Evolutionary conservation across 768 basidiomycete species (phyloP).

Genomic region (Filobasidium wieringae): DNA sequence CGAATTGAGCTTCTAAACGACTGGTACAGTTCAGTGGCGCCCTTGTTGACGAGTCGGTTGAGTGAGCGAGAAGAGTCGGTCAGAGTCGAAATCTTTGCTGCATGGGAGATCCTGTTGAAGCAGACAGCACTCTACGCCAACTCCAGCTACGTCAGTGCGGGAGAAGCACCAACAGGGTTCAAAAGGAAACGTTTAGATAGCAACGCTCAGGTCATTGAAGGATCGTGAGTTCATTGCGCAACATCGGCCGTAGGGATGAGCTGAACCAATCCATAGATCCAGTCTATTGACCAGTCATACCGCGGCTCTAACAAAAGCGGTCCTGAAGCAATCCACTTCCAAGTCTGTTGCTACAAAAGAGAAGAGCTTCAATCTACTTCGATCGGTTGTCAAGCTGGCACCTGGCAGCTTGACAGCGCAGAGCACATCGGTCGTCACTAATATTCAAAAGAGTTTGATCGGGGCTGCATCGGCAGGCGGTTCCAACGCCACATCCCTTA

Average conservation of each 20-base stretch:
- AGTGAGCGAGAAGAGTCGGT: constrained; percentile 93
- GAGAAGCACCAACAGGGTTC: constrained; percentile 40
- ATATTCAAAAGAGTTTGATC: constrained; percentile 24
- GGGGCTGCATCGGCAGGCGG: constrained; percentile 19
- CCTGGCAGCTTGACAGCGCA: constrained; percentile 70
- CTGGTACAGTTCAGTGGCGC: constrained; percentile 74
- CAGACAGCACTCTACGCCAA: constrained; percentile 75
- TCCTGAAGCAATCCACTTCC: constrained; percentile 72
- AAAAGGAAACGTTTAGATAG: constrained; percentile 41
- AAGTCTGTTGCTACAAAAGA: constrained; percentile 73
- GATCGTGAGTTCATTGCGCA: neutral
- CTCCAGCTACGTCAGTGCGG: constrained; percentile 40
- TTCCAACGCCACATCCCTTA: constrained; percentile 67
- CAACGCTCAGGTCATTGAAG: neutral
- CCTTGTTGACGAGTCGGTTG: constrained; percentile 78
- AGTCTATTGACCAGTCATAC: constrained; percentile 63
- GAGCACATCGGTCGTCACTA: constrained; percentile 50
- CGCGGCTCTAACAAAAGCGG: constrained; percentile 61
- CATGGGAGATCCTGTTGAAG: constrained; percentile 66
- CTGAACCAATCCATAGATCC: constrained; percentile 32
- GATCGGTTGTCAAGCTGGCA: constrained; percentile 63
- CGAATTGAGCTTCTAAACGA: constrained; percentile 72
- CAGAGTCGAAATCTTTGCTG: constrained; percentile 77
- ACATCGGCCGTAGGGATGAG: neutral
- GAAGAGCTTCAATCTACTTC: constrained; percentile 69